These are phyloP conservation scores for Ichthyophonus hoferi DNA, from an alignment of 208 protist species.

Conservation along the genomic window DNA sequence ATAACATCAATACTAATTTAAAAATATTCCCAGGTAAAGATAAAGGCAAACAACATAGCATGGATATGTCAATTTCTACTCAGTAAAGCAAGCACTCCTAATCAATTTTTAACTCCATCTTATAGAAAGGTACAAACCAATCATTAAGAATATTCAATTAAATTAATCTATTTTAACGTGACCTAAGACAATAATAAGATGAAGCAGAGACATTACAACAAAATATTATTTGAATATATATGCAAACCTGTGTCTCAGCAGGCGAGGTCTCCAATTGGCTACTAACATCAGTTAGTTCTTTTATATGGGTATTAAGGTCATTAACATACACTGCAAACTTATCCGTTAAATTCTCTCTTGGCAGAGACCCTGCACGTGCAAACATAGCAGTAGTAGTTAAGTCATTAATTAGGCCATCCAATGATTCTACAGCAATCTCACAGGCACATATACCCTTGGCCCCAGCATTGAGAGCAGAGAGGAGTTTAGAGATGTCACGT, in stretches of 20 bases:
- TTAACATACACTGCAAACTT: background rate
- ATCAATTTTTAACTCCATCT: no score
- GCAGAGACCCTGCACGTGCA: slow-evolving; percentile 31
- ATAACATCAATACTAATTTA: no score
- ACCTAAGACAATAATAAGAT: no score
- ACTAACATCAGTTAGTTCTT: background rate
- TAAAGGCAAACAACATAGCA: no score
- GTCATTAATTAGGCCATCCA: slow-evolving; percentile 21
- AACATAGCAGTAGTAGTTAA: slow-evolving; percentile 42
- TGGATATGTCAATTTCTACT: no score
- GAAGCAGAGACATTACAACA: no score
- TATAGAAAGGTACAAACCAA: no score
- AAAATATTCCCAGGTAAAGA: no score
- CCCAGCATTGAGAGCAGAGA: background rate
- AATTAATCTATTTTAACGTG: no score
- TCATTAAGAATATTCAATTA: no score
- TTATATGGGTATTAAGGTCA: background rate
- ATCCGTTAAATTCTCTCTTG: background rate
- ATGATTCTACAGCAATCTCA: background rate
- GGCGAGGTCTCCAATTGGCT: background rate
- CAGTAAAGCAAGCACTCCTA: no score
- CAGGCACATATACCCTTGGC: slow-evolving; percentile 24
- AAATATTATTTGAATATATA: no score
- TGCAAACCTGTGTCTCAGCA: background rate
- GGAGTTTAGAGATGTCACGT: background rate